A percentile compares a stretch with the other conserved stretches of the same genome.
Evolutionary conservation across 1,284 basidiomycete genomes (phyloP).

Genomic region (Grifola frondosa): DNA sequence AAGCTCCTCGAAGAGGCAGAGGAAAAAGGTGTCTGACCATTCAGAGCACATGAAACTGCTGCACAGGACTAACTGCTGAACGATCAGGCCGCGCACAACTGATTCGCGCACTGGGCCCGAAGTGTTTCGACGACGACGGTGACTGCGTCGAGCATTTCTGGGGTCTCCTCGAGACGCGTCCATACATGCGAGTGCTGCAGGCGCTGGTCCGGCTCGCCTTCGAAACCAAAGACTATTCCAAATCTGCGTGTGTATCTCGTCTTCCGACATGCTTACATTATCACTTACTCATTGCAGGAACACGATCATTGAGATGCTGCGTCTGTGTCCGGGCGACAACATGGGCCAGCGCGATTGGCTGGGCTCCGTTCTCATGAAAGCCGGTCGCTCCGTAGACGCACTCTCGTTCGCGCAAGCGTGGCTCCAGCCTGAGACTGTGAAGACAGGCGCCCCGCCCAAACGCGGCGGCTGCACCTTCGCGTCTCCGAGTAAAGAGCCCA

Average conservation of each 20-base stretch:
- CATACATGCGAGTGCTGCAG: conserved; percentile 45
- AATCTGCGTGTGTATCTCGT: conserved; percentile 39
- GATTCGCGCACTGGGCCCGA: conserved; percentile 29
- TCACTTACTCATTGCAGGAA: conserved; percentile 23
- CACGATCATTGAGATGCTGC: conserved; percentile 39
- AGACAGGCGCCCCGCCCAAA: conserved; percentile 13
- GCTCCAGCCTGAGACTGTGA: conserved; percentile 17
- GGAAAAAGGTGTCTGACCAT: conserved; percentile 13
- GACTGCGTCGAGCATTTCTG: conserved; percentile 38
- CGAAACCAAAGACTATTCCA: conserved; percentile 31
- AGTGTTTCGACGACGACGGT: conserved; percentile 39
- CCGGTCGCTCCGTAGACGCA: conserved; percentile 28
- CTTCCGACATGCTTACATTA: not conserved
- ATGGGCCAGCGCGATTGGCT: conserved; percentile 34
- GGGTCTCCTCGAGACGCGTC: conserved; percentile 39
- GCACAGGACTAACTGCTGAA: no score
- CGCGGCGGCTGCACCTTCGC: conserved; percentile 32
- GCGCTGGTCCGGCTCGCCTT: conserved; percentile 37
- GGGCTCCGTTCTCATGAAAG: conserved; percentile 31
- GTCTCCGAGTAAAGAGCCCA: conserved; percentile 17
- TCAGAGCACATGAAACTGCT: no score
- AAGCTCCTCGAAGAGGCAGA: conserved; percentile 22
- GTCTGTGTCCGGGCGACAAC: conserved; percentile 37
- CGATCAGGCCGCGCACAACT: conserved; percentile 31
- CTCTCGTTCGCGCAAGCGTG: conserved; percentile 35